A percentile compares a stretch with the other conserved stretches of the same genome.
Conservation (phyloP, 2,329 filamentous ascomycete genomes). For the Cercospora zeae-maydis region DNA sequence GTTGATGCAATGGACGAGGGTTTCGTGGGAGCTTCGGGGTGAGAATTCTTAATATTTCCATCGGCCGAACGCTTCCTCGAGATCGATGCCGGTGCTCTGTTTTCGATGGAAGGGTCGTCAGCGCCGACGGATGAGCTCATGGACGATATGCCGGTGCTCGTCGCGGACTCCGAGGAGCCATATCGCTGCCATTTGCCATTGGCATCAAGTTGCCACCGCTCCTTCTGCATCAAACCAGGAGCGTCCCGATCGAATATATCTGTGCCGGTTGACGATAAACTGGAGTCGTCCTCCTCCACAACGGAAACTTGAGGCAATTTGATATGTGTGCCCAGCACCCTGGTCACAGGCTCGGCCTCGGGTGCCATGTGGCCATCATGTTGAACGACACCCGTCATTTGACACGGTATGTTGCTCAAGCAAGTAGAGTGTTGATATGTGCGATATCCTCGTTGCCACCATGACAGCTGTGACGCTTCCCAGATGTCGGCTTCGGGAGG, state of each 20-base stretch:
- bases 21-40: not conserved
- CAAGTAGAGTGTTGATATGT: slow-evolving; percentile 7
- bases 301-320: slow-evolving; percentile 15
- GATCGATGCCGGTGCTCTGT: not conserved
- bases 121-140: slow-evolving; percentile 33
- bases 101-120: slow-evolving; percentile 23
- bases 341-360: slow-evolving; percentile 11
- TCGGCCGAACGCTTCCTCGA: slow-evolving; percentile 33
- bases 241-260: slow-evolving; percentile 30
- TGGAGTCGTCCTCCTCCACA: slow-evolving; percentile 33
- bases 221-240: slow-evolving; percentile 19
- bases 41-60: slow-evolving; percentile 28
- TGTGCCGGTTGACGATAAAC: slow-evolving; percentile 32
- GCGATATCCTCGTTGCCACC: slow-evolving; percentile 17
- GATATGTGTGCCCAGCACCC: slow-evolving; percentile 17
- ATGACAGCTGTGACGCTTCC: slow-evolving; percentile 12
- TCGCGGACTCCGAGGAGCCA: slow-evolving; percentile 34
- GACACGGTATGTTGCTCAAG: slow-evolving; percentile 9
- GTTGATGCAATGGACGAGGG: not conserved
- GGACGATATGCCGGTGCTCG: slow-evolving; percentile 36
- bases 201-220: slow-evolving; percentile 28
- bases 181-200: slow-evolving; percentile 34
- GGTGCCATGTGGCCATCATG: slow-evolving; percentile 19
- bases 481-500: slow-evolving; percentile 11
- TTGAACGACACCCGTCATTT: slow-evolving; percentile 17